Evolutionary conservation across 176 grass and related monocot species (phyloP), one percentile per base, ranked within the genome.

Genomic region (Tuctoria greenei): DNA sequence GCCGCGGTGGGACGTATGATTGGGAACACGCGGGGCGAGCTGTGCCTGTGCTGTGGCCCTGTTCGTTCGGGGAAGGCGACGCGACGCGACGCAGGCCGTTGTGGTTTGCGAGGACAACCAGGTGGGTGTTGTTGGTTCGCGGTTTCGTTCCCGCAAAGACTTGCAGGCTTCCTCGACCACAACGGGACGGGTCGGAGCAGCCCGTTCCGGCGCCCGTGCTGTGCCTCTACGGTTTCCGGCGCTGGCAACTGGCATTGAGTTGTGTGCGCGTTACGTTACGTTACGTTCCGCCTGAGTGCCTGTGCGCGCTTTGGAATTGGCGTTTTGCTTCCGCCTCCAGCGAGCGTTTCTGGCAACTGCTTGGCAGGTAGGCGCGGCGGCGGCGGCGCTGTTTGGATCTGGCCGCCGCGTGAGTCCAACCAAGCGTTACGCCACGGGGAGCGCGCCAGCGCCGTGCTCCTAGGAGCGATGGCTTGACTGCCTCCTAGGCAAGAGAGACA

Each of bases 1-100:
- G 51, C 55, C 80, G 85, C 79, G 68, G 44, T 62, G 64, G 55
- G 40, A 70, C 54, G 55, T 88, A 79, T 88, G 80, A 88, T 79
- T 75, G 79, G 67, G 79, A 79, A 58, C 73, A 82, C 79, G 79
- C 74, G 67, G 52, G 52, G n/a, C 47, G 18, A 51, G 61, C 61
- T 52, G 74, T 9, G 73, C 16, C 16, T 31, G 31, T 31, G 2
- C 31, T 3, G 56, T 18, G 38, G 15, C 50, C 50, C 50, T 41
- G 2, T 31, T 3, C 3, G 78, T 58, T 67, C 35, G 73, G 67
- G 69, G 80, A 83, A 69, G 75, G 86, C 68, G 80, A 87, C 31
- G 31, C 31, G 31, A 31, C 31, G 31, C 31, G 31, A 31, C 31
- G 31, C 31, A 31, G 31, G 50, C 14, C 46, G n/a, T 71, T 64